Base-by-base conservation (phyloP, 495 filamentous ascomycete species). In the Cairneyella variabilis region DNA sequence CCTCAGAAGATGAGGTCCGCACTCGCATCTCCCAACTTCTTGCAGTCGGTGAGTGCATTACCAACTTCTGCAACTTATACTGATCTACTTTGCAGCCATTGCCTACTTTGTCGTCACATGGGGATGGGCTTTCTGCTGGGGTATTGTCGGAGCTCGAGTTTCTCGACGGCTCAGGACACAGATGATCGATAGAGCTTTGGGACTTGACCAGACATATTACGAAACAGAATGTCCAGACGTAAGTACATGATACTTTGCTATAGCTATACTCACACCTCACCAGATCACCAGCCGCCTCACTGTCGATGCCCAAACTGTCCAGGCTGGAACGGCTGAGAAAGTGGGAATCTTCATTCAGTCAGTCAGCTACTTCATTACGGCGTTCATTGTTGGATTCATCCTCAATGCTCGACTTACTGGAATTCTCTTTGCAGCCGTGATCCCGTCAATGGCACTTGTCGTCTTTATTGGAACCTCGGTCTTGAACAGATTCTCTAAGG, bases 321-420 rank as follows among this genome's bases (percentile, higher is more conserved):
- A 58, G 17, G 20, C 49, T 40, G 84, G 84, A 20, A 84, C 82
- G 9, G 79, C 79, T 0, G 84, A 88, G 65, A 88, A 88, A 59
- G 82, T 83, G 12, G 83, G 83, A 26, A 76, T 86, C 5, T 76
- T 74, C 38, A 62, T 86, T 26, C 71, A 74, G 28, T 78, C 75
- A 30, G 54, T 83, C 10, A 74, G 79, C 11, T 85, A 83, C 60
- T 85, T 88, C 59, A 54, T 85, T 22, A 78, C 78, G 1, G 76
- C 81, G 3, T 88, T 84, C 54, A 70, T 84, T 36, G 78, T 86
- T 4, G 80, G 80, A 9, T 86, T 86, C 53, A 76, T 82, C 60
- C 80, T 61, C 67, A 82, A 43, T 66, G 67, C 34, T 68, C 64
- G 61, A 63, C 78, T 87, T 22, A 84, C 84, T 0, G 83, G 80